phyloP scores from a whole-genome alignment of 2,329 filamentous ascomycete genomes.

The Blastomyces silverae region DNA sequence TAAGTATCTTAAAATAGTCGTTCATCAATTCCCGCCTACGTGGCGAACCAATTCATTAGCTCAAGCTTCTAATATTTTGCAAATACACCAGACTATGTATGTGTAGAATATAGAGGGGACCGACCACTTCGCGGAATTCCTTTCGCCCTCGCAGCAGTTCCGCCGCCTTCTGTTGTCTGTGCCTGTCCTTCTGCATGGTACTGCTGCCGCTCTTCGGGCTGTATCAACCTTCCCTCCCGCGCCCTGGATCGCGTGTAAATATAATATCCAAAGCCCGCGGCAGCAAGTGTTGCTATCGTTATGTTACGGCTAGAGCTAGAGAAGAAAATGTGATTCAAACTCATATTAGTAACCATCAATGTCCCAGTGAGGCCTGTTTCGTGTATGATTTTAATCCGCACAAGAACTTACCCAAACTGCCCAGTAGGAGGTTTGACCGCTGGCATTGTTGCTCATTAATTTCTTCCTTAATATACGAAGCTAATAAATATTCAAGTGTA shows the following conservation, averaged over 20 bases:
- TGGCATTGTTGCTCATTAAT: neutral
- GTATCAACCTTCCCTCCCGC: neutral
- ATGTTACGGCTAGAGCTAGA: neutral
- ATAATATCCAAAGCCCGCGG: conserved; percentile 4
- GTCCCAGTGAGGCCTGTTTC: neutral
- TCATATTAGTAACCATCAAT: neutral
- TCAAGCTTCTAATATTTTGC: neutral
- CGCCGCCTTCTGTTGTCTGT: conserved; percentile 1
- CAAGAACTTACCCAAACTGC: neutral
- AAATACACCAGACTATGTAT: neutral
- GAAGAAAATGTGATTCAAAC: neutral
- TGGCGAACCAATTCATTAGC: neutral
- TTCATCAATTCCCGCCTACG: too few species aligned
- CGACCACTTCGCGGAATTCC: conserved; percentile 7
- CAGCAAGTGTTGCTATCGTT: conserved; percentile 5
- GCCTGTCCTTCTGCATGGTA: neutral
- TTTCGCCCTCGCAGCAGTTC: neutral
- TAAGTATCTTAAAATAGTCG: too few species aligned
- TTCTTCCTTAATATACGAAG: neutral
- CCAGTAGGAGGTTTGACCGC: neutral
- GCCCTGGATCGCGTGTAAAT: conserved; percentile 6
- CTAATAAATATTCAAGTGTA: neutral
- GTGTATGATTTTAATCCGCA: neutral
- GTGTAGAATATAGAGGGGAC: neutral
- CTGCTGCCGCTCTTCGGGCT: conserved; percentile 1